These are phyloP conservation scores for Wickerhamiella sergipiensis DNA, from an alignment of 805 yeast genomes.

Conservation along the genomic window DNA sequence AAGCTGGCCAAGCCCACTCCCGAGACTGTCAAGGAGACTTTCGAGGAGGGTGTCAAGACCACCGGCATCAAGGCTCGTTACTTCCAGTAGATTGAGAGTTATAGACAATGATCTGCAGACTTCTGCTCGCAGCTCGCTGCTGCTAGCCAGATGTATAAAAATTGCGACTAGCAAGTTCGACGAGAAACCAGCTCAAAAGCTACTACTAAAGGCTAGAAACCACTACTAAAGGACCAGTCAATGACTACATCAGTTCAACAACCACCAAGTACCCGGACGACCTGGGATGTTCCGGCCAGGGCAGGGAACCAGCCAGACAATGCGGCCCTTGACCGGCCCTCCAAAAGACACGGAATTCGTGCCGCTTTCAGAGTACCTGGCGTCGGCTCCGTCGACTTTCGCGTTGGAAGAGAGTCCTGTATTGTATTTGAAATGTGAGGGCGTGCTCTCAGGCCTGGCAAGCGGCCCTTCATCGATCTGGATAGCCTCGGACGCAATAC, in stretches of 20 bases:
- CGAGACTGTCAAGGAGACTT: slow-evolving; percentile 34
- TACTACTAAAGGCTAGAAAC: too few species aligned
- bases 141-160: too few species aligned
- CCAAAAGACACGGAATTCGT: slow-evolving; percentile 18
- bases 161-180: too few species aligned
- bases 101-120: too few species aligned
- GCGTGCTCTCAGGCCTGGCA: slow-evolving; percentile 3
- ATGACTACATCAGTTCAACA: too few species aligned
- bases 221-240: too few species aligned
- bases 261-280: too few species aligned
- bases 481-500: slow-evolving; percentile 19
- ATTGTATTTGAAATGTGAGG: slow-evolving; percentile 12
- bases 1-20: slow-evolving; percentile 47
- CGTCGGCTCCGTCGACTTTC: slow-evolving; percentile 23
- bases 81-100: slow-evolving; percentile 13
- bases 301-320: not conserved
- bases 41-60: slow-evolving; percentile 12
- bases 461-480: slow-evolving; percentile 10
- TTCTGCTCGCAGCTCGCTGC: too few species aligned
- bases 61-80: slow-evolving; percentile 19
- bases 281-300: slow-evolving; percentile 1
- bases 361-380: slow-evolving; percentile 20
- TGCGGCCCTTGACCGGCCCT: slow-evolving; percentile 8
- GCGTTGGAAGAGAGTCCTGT: slow-evolving; percentile 24
- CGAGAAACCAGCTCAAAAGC: too few species aligned